These are phyloP conservation scores for Notholithocarpus densiflorus DNA, from an alignment of 306 rosid genomes.

Conservation along the genomic window DNA sequence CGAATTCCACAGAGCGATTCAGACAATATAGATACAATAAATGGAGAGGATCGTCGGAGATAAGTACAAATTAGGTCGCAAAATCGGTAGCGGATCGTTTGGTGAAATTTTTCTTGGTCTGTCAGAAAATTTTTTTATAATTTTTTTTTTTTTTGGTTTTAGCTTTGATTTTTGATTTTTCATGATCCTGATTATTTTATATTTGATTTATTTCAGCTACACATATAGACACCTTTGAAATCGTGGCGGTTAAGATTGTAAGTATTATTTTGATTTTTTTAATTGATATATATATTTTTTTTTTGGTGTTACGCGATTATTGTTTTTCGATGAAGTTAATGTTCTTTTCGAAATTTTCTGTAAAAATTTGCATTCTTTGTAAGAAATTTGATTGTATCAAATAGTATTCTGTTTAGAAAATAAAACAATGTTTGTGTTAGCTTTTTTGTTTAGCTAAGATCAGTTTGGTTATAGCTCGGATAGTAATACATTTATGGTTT, in stretches of 20 bases:
- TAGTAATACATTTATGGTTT: neutral
- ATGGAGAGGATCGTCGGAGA: conserved; percentile 70
- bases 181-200: neutral
- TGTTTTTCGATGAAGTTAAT: neutral
- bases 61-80: conserved; percentile 65
- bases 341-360: no score
- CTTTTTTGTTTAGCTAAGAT: no score
- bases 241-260: conserved; percentile 71
- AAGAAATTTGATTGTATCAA: no score
- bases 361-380: neutral
- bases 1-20: neutral
- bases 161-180: neutral
- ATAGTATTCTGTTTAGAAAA: no score
- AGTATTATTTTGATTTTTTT: conserved; percentile 8
- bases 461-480: neutral
- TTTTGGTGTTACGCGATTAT: neutral
- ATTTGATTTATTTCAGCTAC: conserved; percentile 40
- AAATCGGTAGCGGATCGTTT: conserved; percentile 74
- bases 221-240: conserved; percentile 52
- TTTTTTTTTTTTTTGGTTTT: neutral
- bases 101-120: conserved; percentile 69
- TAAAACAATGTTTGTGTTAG: no score
- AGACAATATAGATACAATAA: neutral
- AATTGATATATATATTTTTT: neutral
- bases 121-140: neutral